A percentile compares a stretch with the other conserved stretches of the same genome.
These are phyloP conservation scores for Hypoxylon sp. DNA, from an alignment of 2,329 filamentous ascomycete species.

Conservation along the genomic window DNA sequence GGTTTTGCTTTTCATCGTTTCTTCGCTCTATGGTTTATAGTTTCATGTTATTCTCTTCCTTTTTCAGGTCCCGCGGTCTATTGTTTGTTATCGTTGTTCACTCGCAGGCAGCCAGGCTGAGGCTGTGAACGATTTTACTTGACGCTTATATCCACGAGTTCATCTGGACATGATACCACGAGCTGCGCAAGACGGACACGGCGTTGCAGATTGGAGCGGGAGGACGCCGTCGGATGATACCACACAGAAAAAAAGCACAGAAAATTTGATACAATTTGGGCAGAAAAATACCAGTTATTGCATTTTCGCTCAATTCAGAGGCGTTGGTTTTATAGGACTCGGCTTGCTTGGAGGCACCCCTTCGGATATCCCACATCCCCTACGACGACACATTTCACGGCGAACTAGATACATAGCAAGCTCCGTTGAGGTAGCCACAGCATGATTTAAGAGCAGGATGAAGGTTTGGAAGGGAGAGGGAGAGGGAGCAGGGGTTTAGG, in stretches of 20 bases:
- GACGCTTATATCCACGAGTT: slow-evolving; percentile 54
- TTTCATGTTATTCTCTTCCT: slow-evolving; percentile 48
- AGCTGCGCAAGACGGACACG: slow-evolving; percentile 52
- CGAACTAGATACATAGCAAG: slow-evolving; percentile 17
- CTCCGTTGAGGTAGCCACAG: slow-evolving; percentile 16
- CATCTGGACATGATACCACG: slow-evolving; percentile 57
- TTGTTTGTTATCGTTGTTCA: slow-evolving; percentile 45
- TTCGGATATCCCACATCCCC: slow-evolving; percentile 37
- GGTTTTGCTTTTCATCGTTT: slow-evolving; percentile 58
- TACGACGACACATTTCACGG: slow-evolving; percentile 24
- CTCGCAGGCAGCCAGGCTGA: slow-evolving; percentile 46
- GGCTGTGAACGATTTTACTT: slow-evolving; percentile 52
- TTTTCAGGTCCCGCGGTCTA: slow-evolving; percentile 32
- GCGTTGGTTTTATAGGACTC: slow-evolving; percentile 44
- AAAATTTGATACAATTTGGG: slow-evolving; percentile 49
- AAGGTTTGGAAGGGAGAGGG: slow-evolving; percentile 18
- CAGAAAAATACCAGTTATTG: slow-evolving; percentile 49
- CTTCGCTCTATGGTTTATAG: slow-evolving; percentile 50
- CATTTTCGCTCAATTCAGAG: slow-evolving; percentile 39
- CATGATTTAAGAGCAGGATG: slow-evolving; percentile 16
- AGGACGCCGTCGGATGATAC: slow-evolving; percentile 53
- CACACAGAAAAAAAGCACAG: slow-evolving; percentile 53
- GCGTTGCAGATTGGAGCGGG: slow-evolving; percentile 55
- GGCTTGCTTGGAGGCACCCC: slow-evolving; percentile 32
- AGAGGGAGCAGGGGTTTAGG: slow-evolving; percentile 22